Evolutionary conservation across 2,329 filamentous ascomycete genomes (phyloP), one percentile per base, ranked within the genome.

Genomic region (Ceratocystis destructans): DNA sequence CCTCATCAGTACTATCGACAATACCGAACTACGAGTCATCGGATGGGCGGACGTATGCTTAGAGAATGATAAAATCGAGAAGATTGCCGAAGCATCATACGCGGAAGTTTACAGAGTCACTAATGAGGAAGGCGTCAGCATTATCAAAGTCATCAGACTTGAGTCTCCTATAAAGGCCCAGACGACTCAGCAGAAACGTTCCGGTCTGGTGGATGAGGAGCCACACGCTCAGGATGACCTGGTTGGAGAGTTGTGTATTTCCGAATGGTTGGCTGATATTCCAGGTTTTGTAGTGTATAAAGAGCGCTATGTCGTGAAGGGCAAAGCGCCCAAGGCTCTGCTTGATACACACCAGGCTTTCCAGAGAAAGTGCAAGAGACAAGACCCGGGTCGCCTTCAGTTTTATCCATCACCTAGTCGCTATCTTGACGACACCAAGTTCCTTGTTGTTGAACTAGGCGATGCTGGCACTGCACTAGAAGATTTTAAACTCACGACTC

Each of bases 261-360:
- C 84, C 1, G 83, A 87, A 71, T 82, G 80, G 76, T 75, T 87
- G 20, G 82, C 84, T 20, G 83, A 84, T 68, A 81, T 87, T 12
- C 83, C 84, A 0, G 84, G 84, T 0, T 87, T 86, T 68, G 83
- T 86, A 41, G 78, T 84, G 20, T 87, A 86, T 75, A 87, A 87
- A 73, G 83, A 85, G 71, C 77, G 82, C 6, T 85, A 86, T 67
- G 74, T 86, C 37, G 81, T 86, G 1, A 75, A 79, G 70, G 84
- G 84, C 0, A 81, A 79, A 68, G 77, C 82, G 0, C 79, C 82
- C 3, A 77, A 76, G 62, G 76, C 77, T 17, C 73, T 87, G 33
- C 75, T 84, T 1, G 79, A 83, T 69, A 85, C 84, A n/a, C 83
- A 85, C 69, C 82, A 84, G 70, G 71, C 73, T 2, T 85, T 84